phyloP scores from a whole-genome alignment of 192 early-diverging fungal genomes.

The Coemansia sp. region DNA sequence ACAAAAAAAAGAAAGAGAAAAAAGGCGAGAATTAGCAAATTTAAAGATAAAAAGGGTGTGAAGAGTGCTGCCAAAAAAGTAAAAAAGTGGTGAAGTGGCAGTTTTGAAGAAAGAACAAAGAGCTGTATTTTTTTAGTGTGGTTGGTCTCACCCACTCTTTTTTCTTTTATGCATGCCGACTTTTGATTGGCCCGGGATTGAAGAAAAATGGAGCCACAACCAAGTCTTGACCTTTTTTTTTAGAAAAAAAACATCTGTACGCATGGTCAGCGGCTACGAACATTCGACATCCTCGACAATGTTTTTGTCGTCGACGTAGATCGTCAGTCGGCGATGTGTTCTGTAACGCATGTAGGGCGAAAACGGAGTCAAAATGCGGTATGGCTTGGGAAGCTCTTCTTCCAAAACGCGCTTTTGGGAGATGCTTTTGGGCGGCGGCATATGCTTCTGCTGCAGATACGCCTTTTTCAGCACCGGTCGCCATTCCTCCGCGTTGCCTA shows the following conservation, averaged over 20 bases:
- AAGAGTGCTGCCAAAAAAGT: not conserved
- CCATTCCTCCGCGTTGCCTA: conserved; percentile 46
- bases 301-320: conserved; percentile 38
- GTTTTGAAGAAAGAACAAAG: not conserved
- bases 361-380: conserved; percentile 39
- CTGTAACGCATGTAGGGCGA: conserved; percentile 36
- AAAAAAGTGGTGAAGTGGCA: not conserved
- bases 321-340: conserved; percentile 31
- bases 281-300: conserved; percentile 46
- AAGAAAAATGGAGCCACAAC: not conserved
- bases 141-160: not conserved
- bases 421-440: conserved; percentile 33
- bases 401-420: conserved; percentile 42
- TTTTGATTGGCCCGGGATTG: conserved; percentile 7
- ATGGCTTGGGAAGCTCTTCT: conserved; percentile 50
- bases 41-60: not conserved
- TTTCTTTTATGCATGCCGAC: not conserved
- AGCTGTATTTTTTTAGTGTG: not conserved
- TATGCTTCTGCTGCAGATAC: conserved; percentile 39
- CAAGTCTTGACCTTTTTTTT: not conserved
- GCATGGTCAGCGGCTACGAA: not conserved
- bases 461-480: conserved; percentile 46
- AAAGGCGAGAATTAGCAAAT: conserved; percentile 5
- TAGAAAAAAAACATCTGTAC: too few species aligned
- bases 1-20: not conserved